These are phyloP conservation scores for Paragyromitra xinjiangensis DNA, from an alignment of 495 filamentous ascomycete species.

Conservation along the genomic window DNA sequence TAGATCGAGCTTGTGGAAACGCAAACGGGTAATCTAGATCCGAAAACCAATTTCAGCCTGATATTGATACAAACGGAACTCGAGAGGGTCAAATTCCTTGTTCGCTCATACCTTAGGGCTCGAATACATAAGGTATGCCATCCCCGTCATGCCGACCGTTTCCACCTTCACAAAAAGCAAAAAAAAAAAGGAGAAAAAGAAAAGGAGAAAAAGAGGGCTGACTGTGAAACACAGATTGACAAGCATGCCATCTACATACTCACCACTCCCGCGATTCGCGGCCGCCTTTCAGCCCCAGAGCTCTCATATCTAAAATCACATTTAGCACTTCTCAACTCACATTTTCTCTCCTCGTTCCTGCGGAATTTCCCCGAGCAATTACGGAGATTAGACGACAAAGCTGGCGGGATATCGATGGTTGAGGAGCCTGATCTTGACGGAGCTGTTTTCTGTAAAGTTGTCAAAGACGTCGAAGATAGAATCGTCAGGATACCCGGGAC, in stretches of 20 bases:
- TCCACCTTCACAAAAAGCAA: background rate
- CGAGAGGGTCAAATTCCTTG: constrained; percentile 87
- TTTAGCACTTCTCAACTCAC: constrained; percentile 78
- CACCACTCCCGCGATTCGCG: constrained; percentile 61
- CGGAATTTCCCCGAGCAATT: constrained; percentile 77
- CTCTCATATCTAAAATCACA: constrained; percentile 80
- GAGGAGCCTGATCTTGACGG: constrained; percentile 80
- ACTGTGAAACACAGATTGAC: constrained; percentile 69
- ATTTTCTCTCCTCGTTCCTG: constrained; percentile 84
- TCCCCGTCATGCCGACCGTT: constrained; percentile 9
- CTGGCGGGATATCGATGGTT: constrained; percentile 90
- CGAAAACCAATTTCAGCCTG: constrained; percentile 87
- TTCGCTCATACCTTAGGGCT: constrained; percentile 84
- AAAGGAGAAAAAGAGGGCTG: constrained; percentile 29
- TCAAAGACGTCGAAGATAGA: constrained; percentile 64
- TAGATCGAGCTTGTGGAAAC: constrained; percentile 78
- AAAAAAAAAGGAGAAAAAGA: background rate
- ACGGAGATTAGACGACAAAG: constrained; percentile 86
- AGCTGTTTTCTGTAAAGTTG: constrained; percentile 83
- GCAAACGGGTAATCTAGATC: constrained; percentile 80
- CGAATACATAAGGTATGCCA: constrained; percentile 76
- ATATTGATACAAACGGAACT: constrained; percentile 97
- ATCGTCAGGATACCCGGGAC: constrained; percentile 65
- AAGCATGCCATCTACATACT: constrained; percentile 71
- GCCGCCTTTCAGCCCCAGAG: constrained; percentile 75